Evolutionary conservation across 305 asterid species (phyloP).

Genomic region (Ilex paraguariensis): DNA sequence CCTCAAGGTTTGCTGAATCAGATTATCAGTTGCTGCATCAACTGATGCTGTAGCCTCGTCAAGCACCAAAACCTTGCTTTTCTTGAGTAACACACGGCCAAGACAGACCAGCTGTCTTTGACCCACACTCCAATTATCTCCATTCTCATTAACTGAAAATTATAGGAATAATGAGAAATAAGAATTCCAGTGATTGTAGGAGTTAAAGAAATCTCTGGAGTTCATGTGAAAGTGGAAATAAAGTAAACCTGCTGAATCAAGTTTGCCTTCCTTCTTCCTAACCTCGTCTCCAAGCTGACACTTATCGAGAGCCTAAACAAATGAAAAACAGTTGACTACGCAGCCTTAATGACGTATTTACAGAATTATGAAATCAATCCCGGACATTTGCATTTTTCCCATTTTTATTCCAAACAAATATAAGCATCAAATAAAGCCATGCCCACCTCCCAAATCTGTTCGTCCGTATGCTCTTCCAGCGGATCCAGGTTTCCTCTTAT

Average conservation of each 20-base stretch:
- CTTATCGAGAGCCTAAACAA: slow-evolving; percentile 68
- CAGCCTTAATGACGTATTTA: not conserved
- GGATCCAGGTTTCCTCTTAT: slow-evolving; percentile 3
- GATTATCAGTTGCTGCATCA: too few species aligned
- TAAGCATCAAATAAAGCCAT: not conserved
- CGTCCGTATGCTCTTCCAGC: slow-evolving; percentile 2
- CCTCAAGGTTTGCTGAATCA: too few species aligned
- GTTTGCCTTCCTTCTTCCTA: slow-evolving; percentile 62
- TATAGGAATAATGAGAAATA: not conserved
- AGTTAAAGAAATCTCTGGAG: not conserved
- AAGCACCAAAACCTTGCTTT: too few species aligned
- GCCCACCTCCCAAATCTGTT: slow-evolving; percentile 4
- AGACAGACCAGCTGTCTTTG: slow-evolving; percentile 90
- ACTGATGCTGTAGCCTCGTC: too few species aligned
- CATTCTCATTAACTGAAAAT: slow-evolving; percentile 66
- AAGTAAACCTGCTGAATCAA: slow-evolving; percentile 63
- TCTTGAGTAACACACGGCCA: slow-evolving; percentile 83
- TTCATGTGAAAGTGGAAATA: not conserved
- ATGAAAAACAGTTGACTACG: not conserved
- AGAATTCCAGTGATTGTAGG: not conserved
- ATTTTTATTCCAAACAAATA: too few species aligned
- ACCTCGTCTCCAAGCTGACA: slow-evolving; percentile 92
- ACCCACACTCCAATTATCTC: slow-evolving; percentile 95
- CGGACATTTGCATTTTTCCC: too few species aligned
- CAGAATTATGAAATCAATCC: too few species aligned